These are phyloP conservation scores for Thinopyrum obtusiflorum DNA, from an alignment of 202 grass and related monocot genomes.

Conservation along the genomic window DNA sequence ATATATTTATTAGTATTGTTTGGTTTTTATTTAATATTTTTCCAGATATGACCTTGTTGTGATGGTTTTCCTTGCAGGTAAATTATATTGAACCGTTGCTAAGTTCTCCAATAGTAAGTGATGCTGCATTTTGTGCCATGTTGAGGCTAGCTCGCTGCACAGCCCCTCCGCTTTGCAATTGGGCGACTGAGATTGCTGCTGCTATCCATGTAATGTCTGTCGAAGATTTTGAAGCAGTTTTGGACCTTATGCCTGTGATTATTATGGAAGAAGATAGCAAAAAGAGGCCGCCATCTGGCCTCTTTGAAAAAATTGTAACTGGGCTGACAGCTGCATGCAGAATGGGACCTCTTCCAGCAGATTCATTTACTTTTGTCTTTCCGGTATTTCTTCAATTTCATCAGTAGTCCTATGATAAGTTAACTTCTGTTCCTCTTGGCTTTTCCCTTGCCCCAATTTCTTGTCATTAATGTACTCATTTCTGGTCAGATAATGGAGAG, in stretches of 20 bases:
- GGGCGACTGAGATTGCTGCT: conserved; percentile 92
- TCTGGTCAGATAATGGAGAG: conserved; percentile 71
- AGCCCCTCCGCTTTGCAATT: conserved; percentile 89
- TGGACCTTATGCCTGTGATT: conserved; percentile 55
- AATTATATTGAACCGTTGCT: conserved; percentile 80
- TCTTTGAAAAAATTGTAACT: conserved; percentile 85
- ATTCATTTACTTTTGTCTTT: conserved; percentile 97
- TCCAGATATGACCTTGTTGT: not conserved
- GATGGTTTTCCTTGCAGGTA: conserved; percentile 51
- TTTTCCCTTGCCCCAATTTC: not conserved
- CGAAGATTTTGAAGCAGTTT: conserved; percentile 58
- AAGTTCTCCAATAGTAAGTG: conserved; percentile 76
- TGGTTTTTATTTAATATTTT: not conserved
- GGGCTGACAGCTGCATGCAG: conserved; percentile 76
- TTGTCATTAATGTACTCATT: conserved; percentile 8
- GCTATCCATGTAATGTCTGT: conserved; percentile 63
- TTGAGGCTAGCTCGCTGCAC: conserved; percentile 80
- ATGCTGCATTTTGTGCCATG: conserved; percentile 81
- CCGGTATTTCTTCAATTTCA: conserved; percentile 54
- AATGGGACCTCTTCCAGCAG: conserved; percentile 80
- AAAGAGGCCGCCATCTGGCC: conserved; percentile 49
- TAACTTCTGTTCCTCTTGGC: not conserved
- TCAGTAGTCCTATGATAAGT: conserved; percentile 7
- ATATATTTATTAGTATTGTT: not conserved
- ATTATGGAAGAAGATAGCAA: conserved; percentile 56